These are phyloP conservation scores for Aspergillus cristatus DNA, from an alignment of 495 filamentous ascomycete species.

Conservation along the genomic window DNA sequence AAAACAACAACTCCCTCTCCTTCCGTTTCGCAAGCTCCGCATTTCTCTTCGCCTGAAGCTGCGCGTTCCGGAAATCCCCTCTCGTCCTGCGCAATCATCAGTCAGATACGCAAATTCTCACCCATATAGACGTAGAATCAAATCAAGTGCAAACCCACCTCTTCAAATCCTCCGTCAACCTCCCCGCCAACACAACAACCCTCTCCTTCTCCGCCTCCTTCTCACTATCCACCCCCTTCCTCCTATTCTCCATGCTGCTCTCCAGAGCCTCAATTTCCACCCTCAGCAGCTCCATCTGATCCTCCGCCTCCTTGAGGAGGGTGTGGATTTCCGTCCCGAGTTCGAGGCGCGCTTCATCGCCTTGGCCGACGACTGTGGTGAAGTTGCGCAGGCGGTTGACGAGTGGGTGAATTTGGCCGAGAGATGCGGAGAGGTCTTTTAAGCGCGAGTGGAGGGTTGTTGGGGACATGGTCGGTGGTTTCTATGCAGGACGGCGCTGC, in stretches of 20 bases:
- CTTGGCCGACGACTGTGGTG: slow-evolving; percentile 49
- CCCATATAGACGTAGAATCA: too few species aligned
- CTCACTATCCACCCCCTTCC: slow-evolving; percentile 33
- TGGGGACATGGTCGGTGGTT: slow-evolving; percentile 35
- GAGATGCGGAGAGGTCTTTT: slow-evolving; percentile 55
- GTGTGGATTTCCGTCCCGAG: slow-evolving; percentile 75
- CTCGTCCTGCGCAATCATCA: slow-evolving; percentile 46
- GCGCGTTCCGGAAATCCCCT: slow-evolving; percentile 71
- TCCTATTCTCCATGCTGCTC: slow-evolving; percentile 25
- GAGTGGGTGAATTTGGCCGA: slow-evolving; percentile 60
- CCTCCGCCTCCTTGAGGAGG: slow-evolving; percentile 71
- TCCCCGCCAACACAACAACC: slow-evolving; percentile 51
- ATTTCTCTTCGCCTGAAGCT: slow-evolving; percentile 70
- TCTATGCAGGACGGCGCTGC: too few species aligned
- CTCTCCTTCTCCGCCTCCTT: slow-evolving; percentile 48
- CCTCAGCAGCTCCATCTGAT: slow-evolving; percentile 71
- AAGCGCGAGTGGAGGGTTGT: slow-evolving; percentile 58
- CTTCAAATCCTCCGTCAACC: slow-evolving; percentile 60
- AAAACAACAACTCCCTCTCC: slow-evolving; percentile 70
- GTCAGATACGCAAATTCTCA: background rate
- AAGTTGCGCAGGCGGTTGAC: slow-evolving; percentile 66
- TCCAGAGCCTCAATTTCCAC: slow-evolving; percentile 68
- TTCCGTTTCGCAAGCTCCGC: slow-evolving; percentile 60
- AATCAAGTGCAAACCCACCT: slow-evolving; percentile 38
- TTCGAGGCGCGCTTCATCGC: slow-evolving; percentile 62